Percentiles rank a stretch among this genome's conserved stretches.
Conservation (phyloP, 495 filamentous ascomycete species). For the Talaromyces stipitatus region DNA sequence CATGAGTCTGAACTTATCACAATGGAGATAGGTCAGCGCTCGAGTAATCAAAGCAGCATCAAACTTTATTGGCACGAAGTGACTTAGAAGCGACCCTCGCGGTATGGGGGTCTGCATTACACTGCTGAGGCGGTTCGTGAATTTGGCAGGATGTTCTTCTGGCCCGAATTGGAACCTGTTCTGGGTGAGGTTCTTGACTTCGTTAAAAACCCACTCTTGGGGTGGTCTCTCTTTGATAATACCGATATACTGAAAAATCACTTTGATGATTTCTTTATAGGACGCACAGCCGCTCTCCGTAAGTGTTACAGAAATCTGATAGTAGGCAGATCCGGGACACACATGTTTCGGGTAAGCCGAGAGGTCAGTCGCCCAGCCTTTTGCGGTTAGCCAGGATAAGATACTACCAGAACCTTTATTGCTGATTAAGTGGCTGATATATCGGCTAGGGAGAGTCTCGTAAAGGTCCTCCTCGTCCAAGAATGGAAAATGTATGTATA, state of each 20-base stretch:
- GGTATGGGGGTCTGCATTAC: conserved; percentile 86
- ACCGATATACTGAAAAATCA: conserved; percentile 88
- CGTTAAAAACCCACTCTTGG: conserved; percentile 86
- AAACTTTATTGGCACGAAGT: too few species aligned
- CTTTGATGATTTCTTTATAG: conserved; percentile 80
- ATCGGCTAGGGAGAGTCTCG: conserved; percentile 78
- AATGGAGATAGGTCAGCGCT: conserved; percentile 64
- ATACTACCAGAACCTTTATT: conserved; percentile 97
- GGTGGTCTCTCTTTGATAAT: conserved; percentile 73
- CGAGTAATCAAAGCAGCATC: too few species aligned
- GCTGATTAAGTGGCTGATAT: conserved; percentile 87
- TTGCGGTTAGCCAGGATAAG: conserved; percentile 85
- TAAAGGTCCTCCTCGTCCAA: conserved; percentile 79
- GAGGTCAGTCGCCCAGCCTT: conserved; percentile 88
- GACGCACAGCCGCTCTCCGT: conserved; percentile 80
- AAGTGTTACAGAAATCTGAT: conserved; percentile 68
- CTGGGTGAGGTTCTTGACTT: conserved; percentile 79
- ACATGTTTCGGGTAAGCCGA: conserved; percentile 67
- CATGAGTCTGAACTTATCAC: conserved; percentile 81
- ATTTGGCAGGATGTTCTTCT: conserved; percentile 79
- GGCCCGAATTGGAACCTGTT: conserved; percentile 92
- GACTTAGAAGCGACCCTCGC: conserved; percentile 81
- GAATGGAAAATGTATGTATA: conserved; percentile 85
- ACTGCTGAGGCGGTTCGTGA: conserved; percentile 71
- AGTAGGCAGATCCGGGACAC: conserved; percentile 78